phyloP scores from a whole-genome alignment of 495 filamentous ascomycete species.

The Cercophora scortea region DNA sequence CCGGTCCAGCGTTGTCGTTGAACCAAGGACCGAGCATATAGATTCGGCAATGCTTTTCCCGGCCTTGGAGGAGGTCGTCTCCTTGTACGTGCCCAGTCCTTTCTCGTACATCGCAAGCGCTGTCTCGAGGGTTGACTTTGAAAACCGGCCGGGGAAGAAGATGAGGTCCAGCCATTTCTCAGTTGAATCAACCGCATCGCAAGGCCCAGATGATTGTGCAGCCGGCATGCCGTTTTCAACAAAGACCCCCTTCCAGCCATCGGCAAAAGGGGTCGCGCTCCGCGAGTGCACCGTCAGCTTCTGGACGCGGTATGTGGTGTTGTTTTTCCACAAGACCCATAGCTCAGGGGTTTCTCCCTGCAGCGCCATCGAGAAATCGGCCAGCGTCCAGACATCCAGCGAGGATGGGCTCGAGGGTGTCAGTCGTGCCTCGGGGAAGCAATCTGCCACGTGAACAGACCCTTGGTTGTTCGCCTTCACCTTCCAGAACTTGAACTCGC shows the following conservation, averaged over 20 bases:
- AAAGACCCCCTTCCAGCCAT: constrained; percentile 64
- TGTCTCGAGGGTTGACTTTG: constrained; percentile 70
- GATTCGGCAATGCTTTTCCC: constrained; percentile 53
- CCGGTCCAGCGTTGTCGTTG: constrained; percentile 52
- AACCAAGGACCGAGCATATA: constrained; percentile 61
- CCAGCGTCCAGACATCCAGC: constrained; percentile 77
- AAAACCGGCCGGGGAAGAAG: constrained; percentile 72
- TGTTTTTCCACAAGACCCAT: constrained; percentile 86
- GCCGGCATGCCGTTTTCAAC: constrained; percentile 52
- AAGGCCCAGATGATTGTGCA: constrained; percentile 45
- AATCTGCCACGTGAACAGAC: constrained; percentile 58
- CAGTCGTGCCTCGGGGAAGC: constrained; percentile 54
- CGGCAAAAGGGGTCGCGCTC: constrained; percentile 51
- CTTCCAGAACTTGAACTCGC: constrained; percentile 94
- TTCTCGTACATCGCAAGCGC: constrained; percentile 68
- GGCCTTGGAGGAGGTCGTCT: constrained; percentile 25
- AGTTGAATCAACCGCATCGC: constrained; percentile 55
- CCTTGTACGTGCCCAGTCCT: constrained; percentile 38
- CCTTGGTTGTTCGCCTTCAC: constrained; percentile 56
- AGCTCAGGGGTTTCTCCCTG: constrained; percentile 45
- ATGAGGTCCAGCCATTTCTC: constrained; percentile 69
- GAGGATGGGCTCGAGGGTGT: constrained; percentile 61
- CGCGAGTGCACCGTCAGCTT: constrained; percentile 29
- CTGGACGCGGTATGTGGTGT: constrained; percentile 69
- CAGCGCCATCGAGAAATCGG: constrained; percentile 63